A percentile compares a stretch with the other conserved stretches of the same genome.
These are phyloP conservation scores for Trichoderma semiorbis DNA, from an alignment of 2,329 filamentous ascomycete genomes.

Conservation along the genomic window DNA sequence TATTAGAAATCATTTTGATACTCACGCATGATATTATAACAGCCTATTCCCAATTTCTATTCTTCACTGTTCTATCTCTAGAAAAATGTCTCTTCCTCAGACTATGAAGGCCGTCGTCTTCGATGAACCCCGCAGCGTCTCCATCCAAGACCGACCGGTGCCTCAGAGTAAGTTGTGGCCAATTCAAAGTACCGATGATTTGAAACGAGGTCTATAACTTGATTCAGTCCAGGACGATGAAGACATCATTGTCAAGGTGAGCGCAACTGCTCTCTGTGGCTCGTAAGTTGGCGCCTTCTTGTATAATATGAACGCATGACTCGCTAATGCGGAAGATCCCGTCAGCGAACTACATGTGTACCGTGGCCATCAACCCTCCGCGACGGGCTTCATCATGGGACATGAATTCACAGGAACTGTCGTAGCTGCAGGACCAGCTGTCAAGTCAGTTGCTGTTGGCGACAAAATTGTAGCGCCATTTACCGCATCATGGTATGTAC, in stretches of 20 bases:
- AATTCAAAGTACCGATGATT: too few relatives aligned
- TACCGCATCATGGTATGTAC: constrained; percentile 68
- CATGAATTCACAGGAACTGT: constrained; percentile 85
- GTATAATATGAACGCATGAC: not conserved
- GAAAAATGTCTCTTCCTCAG: constrained; percentile 33
- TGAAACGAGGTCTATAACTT: constrained; percentile 18
- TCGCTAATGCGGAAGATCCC: not conserved
- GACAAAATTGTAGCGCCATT: constrained; percentile 82
- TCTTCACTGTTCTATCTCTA: not conserved
- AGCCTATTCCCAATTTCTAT: not conserved
- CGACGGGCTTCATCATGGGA: constrained; percentile 65
- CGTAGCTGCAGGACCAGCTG: constrained; percentile 61
- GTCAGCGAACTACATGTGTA: constrained; percentile 74
- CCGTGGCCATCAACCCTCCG: constrained; percentile 72
- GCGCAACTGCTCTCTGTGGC: constrained; percentile 80
- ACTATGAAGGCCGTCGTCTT: constrained; percentile 91
- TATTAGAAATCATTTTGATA: not conserved
- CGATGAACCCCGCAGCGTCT: constrained; percentile 71
- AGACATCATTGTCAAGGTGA: constrained; percentile 81
- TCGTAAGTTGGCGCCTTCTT: constrained; percentile 54
- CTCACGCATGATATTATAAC: not conserved
- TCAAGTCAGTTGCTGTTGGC: constrained; percentile 67
- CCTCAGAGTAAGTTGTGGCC: constrained; percentile 52
- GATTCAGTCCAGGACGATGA: constrained; percentile 58
- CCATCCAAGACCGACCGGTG: constrained; percentile 73